Evolutionary conservation across 306 rosid species (phyloP).

Genomic region (Hylodesmum podocarpum): DNA sequence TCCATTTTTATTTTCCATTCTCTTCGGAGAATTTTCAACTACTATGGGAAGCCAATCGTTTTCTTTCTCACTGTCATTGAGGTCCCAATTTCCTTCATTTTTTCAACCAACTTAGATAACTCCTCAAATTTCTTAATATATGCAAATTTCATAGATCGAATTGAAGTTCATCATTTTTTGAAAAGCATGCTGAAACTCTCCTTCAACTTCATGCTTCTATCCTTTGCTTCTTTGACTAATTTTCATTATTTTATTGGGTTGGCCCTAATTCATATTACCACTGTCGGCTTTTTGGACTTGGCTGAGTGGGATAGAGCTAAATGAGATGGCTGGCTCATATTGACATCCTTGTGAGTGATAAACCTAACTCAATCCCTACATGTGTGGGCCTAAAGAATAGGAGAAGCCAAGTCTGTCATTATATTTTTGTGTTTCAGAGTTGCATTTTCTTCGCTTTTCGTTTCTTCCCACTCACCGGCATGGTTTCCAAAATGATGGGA

Average conservation of each 20-base stretch:
- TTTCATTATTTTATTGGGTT: background rate
- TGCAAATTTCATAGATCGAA: too few species aligned
- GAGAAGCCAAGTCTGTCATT: background rate
- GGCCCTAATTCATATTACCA: background rate
- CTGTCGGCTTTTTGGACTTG: background rate
- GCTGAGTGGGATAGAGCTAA: background rate
- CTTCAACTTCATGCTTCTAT: too few species aligned
- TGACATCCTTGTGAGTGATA: background rate
- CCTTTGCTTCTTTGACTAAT: background rate
- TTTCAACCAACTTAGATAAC: too few species aligned
- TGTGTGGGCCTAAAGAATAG: background rate
- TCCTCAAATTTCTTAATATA: too few species aligned
- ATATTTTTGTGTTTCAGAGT: background rate
- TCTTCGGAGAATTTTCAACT: too few species aligned
- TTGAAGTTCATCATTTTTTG: too few species aligned
- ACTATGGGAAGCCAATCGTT: too few species aligned
- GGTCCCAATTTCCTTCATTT: too few species aligned
- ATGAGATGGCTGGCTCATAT: background rate
- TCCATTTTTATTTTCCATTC: background rate
- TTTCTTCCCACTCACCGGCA: background rate
- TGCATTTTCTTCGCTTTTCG: background rate
- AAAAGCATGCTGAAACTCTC: too few species aligned
- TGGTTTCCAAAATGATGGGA: background rate
- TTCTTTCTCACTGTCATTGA: too few species aligned
- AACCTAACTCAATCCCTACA: background rate